phyloP scores from a whole-genome alignment of 1,284 basidiomycete species.

The Austroboletus novae-zelandiae region DNA sequence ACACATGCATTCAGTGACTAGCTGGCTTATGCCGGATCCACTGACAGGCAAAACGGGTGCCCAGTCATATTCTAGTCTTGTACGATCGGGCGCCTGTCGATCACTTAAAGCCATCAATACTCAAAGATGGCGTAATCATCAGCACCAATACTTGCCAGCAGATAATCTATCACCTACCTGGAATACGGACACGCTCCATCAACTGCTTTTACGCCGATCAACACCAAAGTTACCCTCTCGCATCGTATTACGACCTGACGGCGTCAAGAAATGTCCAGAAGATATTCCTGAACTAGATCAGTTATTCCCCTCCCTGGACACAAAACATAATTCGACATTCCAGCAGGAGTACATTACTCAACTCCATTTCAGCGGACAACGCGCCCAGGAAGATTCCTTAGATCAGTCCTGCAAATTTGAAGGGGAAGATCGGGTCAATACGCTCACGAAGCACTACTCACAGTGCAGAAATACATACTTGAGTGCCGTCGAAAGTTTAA shows the following conservation, averaged over 20 bases:
- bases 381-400: not conserved
- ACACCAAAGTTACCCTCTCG: not conserved
- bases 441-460: not conserved
- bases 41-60: conserved; percentile 45
- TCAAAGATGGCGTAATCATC: not conserved
- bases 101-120: no score
- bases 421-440: not conserved
- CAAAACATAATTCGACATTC: not conserved
- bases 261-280: not conserved
- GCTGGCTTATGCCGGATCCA: conserved; percentile 39
- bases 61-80: conserved; percentile 42
- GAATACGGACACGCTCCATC: not conserved
- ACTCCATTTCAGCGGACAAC: not conserved
- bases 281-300: not conserved
- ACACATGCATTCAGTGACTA: conserved; percentile 47
- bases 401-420: not conserved
- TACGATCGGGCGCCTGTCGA: conserved; percentile 32
- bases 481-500: not conserved
- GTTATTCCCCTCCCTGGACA: not conserved
- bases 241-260: not conserved
- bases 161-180: no score
- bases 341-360: not conserved
- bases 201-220: not conserved
- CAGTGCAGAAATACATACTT: not conserved
- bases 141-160: no score